Evolutionary conservation across 2,329 filamentous ascomycete species (phyloP).

Genomic region (Trichoderma lentiforme): DNA sequence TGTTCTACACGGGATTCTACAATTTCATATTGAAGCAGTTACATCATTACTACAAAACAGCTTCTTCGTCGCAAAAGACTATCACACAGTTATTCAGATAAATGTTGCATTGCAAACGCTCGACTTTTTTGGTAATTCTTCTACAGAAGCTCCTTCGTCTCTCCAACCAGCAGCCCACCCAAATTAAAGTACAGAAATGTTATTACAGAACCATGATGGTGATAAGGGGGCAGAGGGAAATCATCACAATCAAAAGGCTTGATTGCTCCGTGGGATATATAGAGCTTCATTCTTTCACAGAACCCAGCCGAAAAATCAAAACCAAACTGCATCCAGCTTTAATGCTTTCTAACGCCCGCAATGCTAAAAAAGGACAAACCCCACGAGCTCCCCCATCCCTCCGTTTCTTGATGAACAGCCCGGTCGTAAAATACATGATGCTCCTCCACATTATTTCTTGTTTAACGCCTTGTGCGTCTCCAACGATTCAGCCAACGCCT

Average conservation of each 20-base stretch:
- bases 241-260: conserved; percentile 4
- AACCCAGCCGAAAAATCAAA: conserved; percentile 1
- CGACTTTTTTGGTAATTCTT: not conserved
- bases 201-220: conserved; percentile 11
- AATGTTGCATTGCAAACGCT: not conserved
- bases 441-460: conserved; percentile 41
- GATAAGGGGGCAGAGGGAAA: not conserved
- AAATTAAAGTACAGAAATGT: conserved; percentile 3
- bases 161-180: not conserved
- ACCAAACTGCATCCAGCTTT: conserved; percentile 7
- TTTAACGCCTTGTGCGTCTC: conserved; percentile 56
- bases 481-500: conserved; percentile 48
- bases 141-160: not conserved
- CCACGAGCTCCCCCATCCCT: not conserved
- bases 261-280: conserved; percentile 9
- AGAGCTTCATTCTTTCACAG: conserved; percentile 15
- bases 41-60: not conserved
- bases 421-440: conserved; percentile 6
- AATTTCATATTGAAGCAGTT: no score
- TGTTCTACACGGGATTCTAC: not conserved
- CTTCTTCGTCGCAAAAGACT: not conserved
- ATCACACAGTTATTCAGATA: not conserved
- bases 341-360: conserved; percentile 23
- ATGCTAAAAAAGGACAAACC: conserved; percentile 18
- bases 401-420: conserved; percentile 4